Evolutionary conservation across 164 flowering plant genomes (phyloP), one percentile per base, ranked within the genome.

Genomic region (Echeveria elegans): DNA sequence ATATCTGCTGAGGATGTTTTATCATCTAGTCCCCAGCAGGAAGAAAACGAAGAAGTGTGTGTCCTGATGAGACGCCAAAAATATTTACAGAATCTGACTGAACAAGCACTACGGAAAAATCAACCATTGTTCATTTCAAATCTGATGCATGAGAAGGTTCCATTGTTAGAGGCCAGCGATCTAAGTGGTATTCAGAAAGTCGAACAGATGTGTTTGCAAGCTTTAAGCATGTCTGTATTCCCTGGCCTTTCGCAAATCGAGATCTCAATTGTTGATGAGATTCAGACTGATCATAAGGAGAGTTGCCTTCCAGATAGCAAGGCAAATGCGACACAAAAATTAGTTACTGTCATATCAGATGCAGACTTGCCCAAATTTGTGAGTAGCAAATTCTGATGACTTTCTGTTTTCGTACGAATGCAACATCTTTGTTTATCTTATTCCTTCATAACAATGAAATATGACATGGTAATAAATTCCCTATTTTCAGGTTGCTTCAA

Each of bases 21-120:
- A 70, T 72, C 79, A 38, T 76, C 83, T 19, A 40, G 56, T 63
- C 70, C 73, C 73, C 69, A 76, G 72, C 74, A 77, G 32, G 19
- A 24, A 32, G 86, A 79, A 61, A 75, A 40, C 75, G 92, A 81
- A 48, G 93, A 84, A 63, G 72, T 85, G 26, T 65, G 70, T 65
- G 62, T 68, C 21, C 62, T 88, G 75, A 73, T 85, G 38, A 75
- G 74, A 41, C 89, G 82, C 64, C 90, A 84, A 72, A 89, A 83
- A 74, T 70, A 81, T 81, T 80, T 94, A 50, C 45, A 71, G 65
- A 81, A 70, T 75, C 70, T 86, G 69, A 94, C 97, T 18, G 95
- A 91, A 29, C 89, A 77, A 67, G 95, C 96, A 67, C 96, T 94
- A 66, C 75, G 82, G 66, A 94, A 86, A 78, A 91, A 85, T 69